These are phyloP conservation scores for Herpetospermum pedunculosum DNA, from an alignment of 306 rosid species.

Conservation along the genomic window DNA sequence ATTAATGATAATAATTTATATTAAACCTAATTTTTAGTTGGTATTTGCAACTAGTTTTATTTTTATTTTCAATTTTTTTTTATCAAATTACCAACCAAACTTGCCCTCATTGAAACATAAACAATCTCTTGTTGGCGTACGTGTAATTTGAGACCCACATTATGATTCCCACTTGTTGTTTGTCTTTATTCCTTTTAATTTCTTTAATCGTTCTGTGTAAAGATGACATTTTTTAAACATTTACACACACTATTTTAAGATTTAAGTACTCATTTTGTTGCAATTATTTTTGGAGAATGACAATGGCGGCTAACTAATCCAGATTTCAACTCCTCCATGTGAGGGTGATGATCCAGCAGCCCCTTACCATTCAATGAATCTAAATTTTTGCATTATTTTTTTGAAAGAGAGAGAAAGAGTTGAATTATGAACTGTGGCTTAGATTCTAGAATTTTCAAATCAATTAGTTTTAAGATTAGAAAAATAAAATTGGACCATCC, in stretches of 20 bases:
- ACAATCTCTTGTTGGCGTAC: not conserved
- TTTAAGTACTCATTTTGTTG: not conserved
- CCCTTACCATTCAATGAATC: not conserved
- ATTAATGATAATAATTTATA: no score
- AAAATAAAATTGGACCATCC: not conserved
- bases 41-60: no score
- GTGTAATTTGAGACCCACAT: not conserved
- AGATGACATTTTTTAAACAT: not conserved
- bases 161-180: not conserved
- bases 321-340: conserved; percentile 1
- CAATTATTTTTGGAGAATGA: not conserved
- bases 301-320: not conserved
- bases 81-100: no score
- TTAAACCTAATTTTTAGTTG: no score
- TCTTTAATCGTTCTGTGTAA: not conserved
- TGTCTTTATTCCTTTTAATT: not conserved
- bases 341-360: not conserved
- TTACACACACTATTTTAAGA: not conserved
- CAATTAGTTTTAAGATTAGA: not conserved
- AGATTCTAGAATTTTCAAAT: not conserved
- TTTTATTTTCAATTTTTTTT: no score
- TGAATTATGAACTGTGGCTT: not conserved
- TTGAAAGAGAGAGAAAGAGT: not conserved
- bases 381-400: not conserved
- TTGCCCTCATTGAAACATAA: not conserved